Base-by-base conservation (phyloP, 177 flowering plant species). In the Telopea speciosissima region DNA sequence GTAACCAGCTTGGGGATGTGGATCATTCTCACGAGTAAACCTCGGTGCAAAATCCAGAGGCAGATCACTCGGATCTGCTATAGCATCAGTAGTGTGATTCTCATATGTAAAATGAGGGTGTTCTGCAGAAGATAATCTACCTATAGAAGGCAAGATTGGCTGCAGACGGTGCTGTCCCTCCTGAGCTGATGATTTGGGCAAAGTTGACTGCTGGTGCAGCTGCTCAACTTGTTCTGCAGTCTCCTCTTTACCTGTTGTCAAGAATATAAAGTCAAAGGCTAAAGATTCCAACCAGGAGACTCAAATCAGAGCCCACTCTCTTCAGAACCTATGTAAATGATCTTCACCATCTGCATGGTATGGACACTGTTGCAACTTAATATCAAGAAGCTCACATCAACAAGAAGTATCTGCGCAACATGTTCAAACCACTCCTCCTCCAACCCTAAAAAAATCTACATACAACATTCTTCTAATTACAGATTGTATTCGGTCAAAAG, bases 1-100 rank as follows among this genome's bases (percentile, higher is more conserved):
- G 70, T 83, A 89, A 75, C 74, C 76, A 26, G 88, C 60, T 63
- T 83, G 86, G 69, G 72, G 68, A 58, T 75, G 82, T 11, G 76
- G 79, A 68, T 80, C 86, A 67, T 78, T 78, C 36, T 76, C 80
- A 74, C 63, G 86, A 77, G 64, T 83, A 72, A 79, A 87, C 52
- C 85, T 72, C 54, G 87, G 85, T 5, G 83, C 84, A 82, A 89
- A 94, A 68, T 85, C 89, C 75, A 90, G 78, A 45, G 95, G 95
- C 68, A 76, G 92, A 74, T 89, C 86, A 65, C 84, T 76, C 60
- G 76, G 82, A 83, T 80, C 85, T 26, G 65, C 63, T 21, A 67
- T 22, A 24, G 81, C 59, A 25, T 75, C 84, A 49, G 73, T 75
- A 69, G 80, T 65, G 12, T 77, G 85, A 75, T 79, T 77, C 49